Conservation (phyloP, 208 protist species). For the Acanthamoeba sp. region DNA sequence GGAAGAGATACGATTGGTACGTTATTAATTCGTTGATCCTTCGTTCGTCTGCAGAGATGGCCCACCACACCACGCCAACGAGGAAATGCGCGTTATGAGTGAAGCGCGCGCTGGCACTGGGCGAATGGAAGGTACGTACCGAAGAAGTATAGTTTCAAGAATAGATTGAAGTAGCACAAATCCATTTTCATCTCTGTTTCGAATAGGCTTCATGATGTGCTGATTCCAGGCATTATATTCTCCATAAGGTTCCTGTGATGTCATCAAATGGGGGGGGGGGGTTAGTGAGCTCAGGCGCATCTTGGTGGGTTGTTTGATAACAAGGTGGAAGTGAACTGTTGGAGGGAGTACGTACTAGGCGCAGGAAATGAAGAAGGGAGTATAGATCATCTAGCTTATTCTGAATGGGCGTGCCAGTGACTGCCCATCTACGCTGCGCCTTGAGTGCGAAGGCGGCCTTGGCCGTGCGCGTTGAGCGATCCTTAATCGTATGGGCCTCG, state of each 20-base stretch:
- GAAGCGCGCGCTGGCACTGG: too few species aligned
- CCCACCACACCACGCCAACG: too few species aligned
- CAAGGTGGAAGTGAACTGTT: background rate
- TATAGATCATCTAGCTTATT: conserved; percentile 91
- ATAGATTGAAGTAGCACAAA: conserved; percentile 65
- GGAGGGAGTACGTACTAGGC: conserved; percentile 42
- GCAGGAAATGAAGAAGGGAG: conserved; percentile 88
- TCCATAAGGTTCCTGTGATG: conserved; percentile 49
- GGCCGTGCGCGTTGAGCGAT: conserved; percentile 79
- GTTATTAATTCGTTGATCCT: conserved; percentile 79
- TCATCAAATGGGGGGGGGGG: too few species aligned
- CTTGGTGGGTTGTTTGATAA: background rate
- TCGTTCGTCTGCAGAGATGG: conserved; percentile 6
- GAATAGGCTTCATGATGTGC: conserved; percentile 82
- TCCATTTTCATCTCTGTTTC: conserved; percentile 78
- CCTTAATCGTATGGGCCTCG: conserved; percentile 91
- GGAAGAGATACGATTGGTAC: conserved; percentile 83
- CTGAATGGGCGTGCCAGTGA: conserved; percentile 91
- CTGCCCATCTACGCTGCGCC: conserved; percentile 85
- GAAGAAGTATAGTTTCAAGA: conserved; percentile 53
- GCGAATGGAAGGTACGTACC: background rate
- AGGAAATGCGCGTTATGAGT: too few species aligned
- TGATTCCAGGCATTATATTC: conserved; percentile 78
- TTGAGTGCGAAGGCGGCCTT: conserved; percentile 85
- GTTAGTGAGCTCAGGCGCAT: too few species aligned